phyloP scores from a whole-genome alignment of 1,284 basidiomycete genomes.

The Schizophyllum commune region DNA sequence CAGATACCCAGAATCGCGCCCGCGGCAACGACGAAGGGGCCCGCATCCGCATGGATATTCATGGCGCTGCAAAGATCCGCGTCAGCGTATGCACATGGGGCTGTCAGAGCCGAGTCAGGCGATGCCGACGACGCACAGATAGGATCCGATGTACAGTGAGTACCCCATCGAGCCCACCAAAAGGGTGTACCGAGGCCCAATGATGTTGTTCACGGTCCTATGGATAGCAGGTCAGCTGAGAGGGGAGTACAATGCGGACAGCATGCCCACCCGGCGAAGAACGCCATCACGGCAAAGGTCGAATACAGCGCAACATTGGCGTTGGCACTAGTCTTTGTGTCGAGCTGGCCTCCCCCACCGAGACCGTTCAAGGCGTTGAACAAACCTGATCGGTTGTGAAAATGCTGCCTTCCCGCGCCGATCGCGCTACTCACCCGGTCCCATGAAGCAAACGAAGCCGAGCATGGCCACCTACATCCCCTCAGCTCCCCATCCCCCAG shows the following conservation, averaged over 20 bases:
- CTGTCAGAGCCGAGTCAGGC: background rate
- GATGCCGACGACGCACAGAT: conserved; percentile 40
- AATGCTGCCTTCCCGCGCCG: background rate
- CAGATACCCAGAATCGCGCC: conserved; percentile 80
- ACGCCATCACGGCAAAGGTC: conserved; percentile 57
- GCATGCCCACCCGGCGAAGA: conserved; percentile 55
- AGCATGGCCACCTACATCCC: conserved; percentile 42
- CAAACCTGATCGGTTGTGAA: conserved; percentile 24
- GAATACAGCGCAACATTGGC: conserved; percentile 61
- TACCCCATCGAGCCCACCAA: conserved; percentile 66
- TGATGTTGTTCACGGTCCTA: conserved; percentile 69
- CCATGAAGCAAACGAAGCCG: conserved; percentile 63
- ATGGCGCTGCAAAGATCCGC: conserved; percentile 34
- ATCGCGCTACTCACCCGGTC: conserved; percentile 38
- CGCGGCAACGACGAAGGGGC: conserved; percentile 63
- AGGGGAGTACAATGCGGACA: conserved; percentile 12
- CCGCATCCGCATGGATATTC: conserved; percentile 56
- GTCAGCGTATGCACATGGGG: background rate
- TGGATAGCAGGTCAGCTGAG: conserved; percentile 3
- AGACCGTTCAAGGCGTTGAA: conserved; percentile 57
- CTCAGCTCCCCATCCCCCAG: conserved; percentile 9
- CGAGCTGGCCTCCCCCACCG: conserved; percentile 64
- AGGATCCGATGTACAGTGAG: conserved; percentile 67
- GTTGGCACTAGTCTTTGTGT: conserved; percentile 52
- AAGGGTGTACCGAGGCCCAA: conserved; percentile 69